These are phyloP conservation scores for Umbelopsis vinacea DNA, from an alignment of 192 early-diverging fungal species.

Conservation along the genomic window DNA sequence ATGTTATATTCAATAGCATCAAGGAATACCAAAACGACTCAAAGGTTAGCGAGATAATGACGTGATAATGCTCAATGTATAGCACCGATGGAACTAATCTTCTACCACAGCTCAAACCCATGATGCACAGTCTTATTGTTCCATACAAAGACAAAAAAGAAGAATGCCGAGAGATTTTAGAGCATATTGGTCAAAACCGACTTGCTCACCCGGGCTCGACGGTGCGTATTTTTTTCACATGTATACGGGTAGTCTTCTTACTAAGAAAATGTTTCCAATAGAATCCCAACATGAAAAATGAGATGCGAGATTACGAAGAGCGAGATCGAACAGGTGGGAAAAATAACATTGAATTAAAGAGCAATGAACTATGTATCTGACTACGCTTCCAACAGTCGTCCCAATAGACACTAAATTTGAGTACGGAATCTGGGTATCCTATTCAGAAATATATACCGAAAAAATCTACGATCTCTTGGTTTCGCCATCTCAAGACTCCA, in stretches of 20 bases:
- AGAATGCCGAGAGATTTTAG: slow-evolving; percentile 27
- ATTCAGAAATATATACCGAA: slow-evolving; percentile 90
- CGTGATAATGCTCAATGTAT: neutral
- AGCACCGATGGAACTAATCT: neutral
- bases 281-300: slow-evolving; percentile 20
- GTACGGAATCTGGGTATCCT: slow-evolving; percentile 87
- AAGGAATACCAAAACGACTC: slow-evolving; percentile 26
- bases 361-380: neutral
- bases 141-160: slow-evolving; percentile 31
- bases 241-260: neutral
- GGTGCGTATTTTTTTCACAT: neutral
- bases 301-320: neutral
- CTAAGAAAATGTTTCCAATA: neutral
- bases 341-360: neutral
- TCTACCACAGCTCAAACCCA: slow-evolving; percentile 34
- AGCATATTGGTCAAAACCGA: neutral
- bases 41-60: slow-evolving; percentile 16
- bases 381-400: slow-evolving; percentile 22
- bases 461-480: slow-evolving; percentile 85
- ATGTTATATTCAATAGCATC: slow-evolving; percentile 61
- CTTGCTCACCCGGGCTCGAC: neutral
- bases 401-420: slow-evolving; percentile 59
- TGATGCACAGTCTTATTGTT: slow-evolving; percentile 42
- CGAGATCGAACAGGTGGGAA: slow-evolving; percentile 19
- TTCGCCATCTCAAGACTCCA: slow-evolving; percentile 21